A percentile compares a stretch with the other conserved stretches of the same genome.
phyloP scores from a whole-genome alignment of 257 asterid genomes.

The Solanum arcanum region DNA sequence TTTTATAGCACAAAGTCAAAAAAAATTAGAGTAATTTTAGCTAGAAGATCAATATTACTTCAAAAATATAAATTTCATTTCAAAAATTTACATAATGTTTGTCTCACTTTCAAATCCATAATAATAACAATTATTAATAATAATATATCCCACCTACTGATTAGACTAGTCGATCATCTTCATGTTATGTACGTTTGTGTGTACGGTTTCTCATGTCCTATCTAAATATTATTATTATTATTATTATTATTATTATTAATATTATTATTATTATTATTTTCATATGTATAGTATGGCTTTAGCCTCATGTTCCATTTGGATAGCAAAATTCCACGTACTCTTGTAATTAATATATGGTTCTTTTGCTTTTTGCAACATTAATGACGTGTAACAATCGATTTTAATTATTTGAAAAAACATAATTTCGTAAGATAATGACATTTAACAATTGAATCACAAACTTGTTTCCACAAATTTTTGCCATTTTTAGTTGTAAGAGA shows the following conservation, averaged over 20 bases:
- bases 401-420: background rate
- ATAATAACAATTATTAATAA: background rate
- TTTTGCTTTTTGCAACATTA: background rate
- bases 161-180: constrained; percentile 34
- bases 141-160: constrained; percentile 21
- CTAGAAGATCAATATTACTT: background rate
- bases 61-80: background rate
- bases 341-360: background rate
- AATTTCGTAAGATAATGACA: background rate
- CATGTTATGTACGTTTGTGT: constrained; percentile 2
- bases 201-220: constrained; percentile 19
- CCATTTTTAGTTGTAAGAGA: background rate
- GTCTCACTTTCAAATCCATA: constrained; percentile 15
- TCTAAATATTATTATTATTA: background rate
- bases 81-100: background rate
- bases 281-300: background rate
- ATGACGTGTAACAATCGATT: background rate
- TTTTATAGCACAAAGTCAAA: constrained; percentile 5
- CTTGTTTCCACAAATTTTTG: background rate
- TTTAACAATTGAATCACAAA: background rate
- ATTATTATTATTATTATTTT: background rate
- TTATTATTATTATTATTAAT: background rate
- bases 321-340: background rate
- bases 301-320: background rate
- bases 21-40: constrained; percentile 11